Conservation (phyloP, 805 yeast species). For the Yarrowia yakushimensis region DNA sequence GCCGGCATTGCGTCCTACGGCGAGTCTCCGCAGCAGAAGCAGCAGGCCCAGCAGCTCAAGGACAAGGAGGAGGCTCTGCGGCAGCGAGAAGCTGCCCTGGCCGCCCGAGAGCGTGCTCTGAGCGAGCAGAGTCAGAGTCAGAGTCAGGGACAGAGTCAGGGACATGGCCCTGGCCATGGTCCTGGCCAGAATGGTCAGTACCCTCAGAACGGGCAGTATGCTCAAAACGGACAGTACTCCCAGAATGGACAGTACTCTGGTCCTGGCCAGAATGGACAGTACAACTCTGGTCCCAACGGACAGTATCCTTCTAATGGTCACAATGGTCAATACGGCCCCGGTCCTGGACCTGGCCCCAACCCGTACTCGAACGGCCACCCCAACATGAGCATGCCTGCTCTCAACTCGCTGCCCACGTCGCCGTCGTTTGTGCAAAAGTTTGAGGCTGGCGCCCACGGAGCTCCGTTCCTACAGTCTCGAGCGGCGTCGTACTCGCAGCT, state of each 20-base stretch:
- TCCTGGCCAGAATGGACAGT: too few relatives aligned
- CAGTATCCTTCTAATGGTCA: too few relatives aligned
- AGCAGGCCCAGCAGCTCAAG: slow-evolving; percentile 21
- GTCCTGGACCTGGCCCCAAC: slow-evolving; percentile 16
- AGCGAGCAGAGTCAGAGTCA: too few relatives aligned
- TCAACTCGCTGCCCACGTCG: slow-evolving; percentile 21
- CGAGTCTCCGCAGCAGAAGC: slow-evolving; percentile 18
- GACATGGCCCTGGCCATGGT: too few relatives aligned
- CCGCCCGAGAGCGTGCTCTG: slow-evolving; percentile 13
- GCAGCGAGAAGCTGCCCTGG: slow-evolving; percentile 20
- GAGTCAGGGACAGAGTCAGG: too few relatives aligned
- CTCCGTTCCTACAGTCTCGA: slow-evolving; percentile 18
- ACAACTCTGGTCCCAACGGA: not conserved
- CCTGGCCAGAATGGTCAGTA: too few relatives aligned
- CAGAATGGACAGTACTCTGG: not conserved
- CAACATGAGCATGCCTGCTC: slow-evolving; percentile 24
- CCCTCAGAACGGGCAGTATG: slow-evolving; percentile 3
- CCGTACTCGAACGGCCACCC: slow-evolving; percentile 24
- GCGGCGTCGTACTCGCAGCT: slow-evolving; percentile 25
- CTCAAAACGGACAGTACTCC: not conserved
- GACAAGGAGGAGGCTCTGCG: slow-evolving; percentile 23
- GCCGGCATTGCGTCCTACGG: not conserved
- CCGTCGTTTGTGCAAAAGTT: slow-evolving; percentile 21
- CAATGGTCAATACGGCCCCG: slow-evolving; percentile 4
- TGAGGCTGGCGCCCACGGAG: slow-evolving; percentile 20